A percentile compares a stretch with the other conserved stretches of the same genome.
These are phyloP conservation scores for Ensete glaucum DNA, from an alignment of 176 grass and related monocot genomes.

Conservation along the genomic window DNA sequence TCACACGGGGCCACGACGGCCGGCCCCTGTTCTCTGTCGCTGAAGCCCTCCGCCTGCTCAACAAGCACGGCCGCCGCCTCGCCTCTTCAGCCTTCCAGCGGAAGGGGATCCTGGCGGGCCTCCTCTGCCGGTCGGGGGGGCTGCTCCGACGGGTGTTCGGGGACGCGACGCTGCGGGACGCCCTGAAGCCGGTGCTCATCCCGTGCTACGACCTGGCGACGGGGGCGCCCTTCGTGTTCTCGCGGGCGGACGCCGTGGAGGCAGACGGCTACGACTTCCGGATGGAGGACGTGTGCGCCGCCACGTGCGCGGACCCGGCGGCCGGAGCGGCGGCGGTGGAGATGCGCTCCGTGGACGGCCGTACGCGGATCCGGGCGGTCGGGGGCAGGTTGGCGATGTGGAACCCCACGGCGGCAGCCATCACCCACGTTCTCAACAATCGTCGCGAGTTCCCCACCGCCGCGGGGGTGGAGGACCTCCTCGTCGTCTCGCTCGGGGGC, in stretches of 20 bases:
- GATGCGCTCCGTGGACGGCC: not conserved
- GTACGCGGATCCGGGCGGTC: not conserved
- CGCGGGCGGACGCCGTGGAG: not conserved
- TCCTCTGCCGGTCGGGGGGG: not conserved
- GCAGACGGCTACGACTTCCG: not conserved
- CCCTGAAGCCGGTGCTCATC: not conserved
- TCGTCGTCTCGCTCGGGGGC: not conserved
- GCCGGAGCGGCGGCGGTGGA: not conserved
- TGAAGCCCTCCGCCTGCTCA: not conserved
- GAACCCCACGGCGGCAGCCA: not conserved
- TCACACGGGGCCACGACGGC: not conserved
- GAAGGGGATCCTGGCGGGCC: not conserved
- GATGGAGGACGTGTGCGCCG: not conserved
- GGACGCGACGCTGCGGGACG: not conserved
- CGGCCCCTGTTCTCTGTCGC: not conserved
- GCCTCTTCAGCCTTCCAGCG: not conserved
- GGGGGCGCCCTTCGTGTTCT: not conserved
- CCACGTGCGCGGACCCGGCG: not conserved
- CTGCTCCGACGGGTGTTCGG: not conserved
- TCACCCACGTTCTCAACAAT: slow-evolving; percentile 1
- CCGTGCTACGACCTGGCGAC: not conserved
- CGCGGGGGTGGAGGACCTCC: not conserved
- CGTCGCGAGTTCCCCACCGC: not conserved
- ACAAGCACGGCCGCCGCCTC: not conserved
- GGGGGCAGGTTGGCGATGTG: not conserved